Conservation (phyloP, 2,329 filamentous ascomycete genomes). For the Raffaelea arxii region DNA sequence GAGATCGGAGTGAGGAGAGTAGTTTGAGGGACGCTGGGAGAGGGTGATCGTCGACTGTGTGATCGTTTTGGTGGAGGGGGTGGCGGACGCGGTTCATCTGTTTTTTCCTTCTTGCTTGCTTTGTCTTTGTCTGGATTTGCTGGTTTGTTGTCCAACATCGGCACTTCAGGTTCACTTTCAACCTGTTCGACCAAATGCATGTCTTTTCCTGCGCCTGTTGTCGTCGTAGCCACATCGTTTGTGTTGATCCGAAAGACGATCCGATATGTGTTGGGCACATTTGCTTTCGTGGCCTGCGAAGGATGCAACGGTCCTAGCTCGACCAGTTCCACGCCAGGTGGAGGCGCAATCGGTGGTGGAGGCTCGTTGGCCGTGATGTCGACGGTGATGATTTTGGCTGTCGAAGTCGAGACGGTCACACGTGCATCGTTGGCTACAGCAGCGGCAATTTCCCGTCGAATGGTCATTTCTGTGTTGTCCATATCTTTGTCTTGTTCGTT, state of each 20-base stretch:
- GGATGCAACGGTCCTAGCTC: slow-evolving; percentile 30
- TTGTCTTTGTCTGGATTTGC: slow-evolving; percentile 9
- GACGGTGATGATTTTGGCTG: slow-evolving; percentile 54
- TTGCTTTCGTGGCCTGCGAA: slow-evolving; percentile 14
- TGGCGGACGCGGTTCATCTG: slow-evolving; percentile 1
- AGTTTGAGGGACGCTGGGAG: not conserved
- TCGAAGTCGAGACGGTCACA: slow-evolving; percentile 49
- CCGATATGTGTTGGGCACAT: slow-evolving; percentile 31
- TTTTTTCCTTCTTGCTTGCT: no score
- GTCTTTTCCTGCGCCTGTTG: not conserved
- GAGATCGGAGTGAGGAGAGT: not conserved
- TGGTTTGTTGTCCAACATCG: no score
- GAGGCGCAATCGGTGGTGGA: slow-evolving; percentile 40
- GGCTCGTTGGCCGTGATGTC: slow-evolving; percentile 48
- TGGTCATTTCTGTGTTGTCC: slow-evolving; percentile 33
- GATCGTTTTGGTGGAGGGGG: not conserved
- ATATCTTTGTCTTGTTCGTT: slow-evolving; percentile 25
- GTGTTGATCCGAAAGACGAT: slow-evolving; percentile 44
- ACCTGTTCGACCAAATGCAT: slow-evolving; percentile 11
- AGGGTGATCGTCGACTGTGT: not conserved
- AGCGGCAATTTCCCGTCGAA: slow-evolving; percentile 44
- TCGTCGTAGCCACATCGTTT: not conserved
- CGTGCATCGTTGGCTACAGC: slow-evolving; percentile 45
- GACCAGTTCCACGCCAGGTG: slow-evolving; percentile 49
- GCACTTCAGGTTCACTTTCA: no score